Evolutionary conservation across 2,329 filamentous ascomycete genomes (phyloP).

Genomic region (Drechslerella stenobrocha): DNA sequence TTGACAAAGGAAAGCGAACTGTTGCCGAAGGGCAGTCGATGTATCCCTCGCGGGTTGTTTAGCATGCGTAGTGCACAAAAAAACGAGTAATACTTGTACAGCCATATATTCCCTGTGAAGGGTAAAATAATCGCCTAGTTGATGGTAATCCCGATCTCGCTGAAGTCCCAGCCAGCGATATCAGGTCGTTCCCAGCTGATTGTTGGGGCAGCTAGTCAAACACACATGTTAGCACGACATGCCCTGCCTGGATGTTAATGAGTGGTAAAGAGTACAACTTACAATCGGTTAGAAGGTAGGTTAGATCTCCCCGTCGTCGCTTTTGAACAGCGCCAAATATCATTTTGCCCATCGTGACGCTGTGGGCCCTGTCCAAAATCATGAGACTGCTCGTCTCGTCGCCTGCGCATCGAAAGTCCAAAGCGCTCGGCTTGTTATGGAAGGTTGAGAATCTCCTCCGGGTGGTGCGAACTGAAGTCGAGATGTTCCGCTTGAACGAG

Average conservation of each 20-base stretch:
- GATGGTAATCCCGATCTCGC: slow-evolving; percentile 45
- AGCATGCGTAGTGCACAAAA: too few relatives aligned
- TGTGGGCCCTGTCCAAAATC: slow-evolving; percentile 44
- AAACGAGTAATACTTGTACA: slow-evolving; percentile 21
- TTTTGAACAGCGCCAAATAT: slow-evolving; percentile 47
- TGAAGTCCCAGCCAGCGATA: slow-evolving; percentile 44
- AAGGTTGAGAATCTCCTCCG: slow-evolving; percentile 42
- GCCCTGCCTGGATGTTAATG: neutral
- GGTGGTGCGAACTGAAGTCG: slow-evolving; percentile 27
- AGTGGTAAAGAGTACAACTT: slow-evolving; percentile 3
- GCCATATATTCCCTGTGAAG: neutral
- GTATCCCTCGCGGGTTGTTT: slow-evolving; percentile 20
- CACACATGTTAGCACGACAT: slow-evolving; percentile 7
- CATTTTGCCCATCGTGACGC: slow-evolving; percentile 30
- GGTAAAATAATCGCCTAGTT: slow-evolving; percentile 10
- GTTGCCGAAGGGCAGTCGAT: slow-evolving; percentile 40
- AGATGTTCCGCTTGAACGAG: slow-evolving; percentile 35
- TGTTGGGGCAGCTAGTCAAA: slow-evolving; percentile 26
- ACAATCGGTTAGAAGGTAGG: slow-evolving; percentile 42
- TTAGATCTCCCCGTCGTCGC: slow-evolving; percentile 39
- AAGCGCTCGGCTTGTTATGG: slow-evolving; percentile 46
- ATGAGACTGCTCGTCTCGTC: slow-evolving; percentile 43
- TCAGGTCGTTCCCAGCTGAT: slow-evolving; percentile 32
- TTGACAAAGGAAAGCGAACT: slow-evolving; percentile 13
- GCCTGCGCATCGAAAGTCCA: slow-evolving; percentile 45